Percentiles rank a stretch among this genome's conserved stretches.
Evolutionary conservation across 208 protist species (phyloP).

Genomic region (Sergeia podlipaevii): DNA sequence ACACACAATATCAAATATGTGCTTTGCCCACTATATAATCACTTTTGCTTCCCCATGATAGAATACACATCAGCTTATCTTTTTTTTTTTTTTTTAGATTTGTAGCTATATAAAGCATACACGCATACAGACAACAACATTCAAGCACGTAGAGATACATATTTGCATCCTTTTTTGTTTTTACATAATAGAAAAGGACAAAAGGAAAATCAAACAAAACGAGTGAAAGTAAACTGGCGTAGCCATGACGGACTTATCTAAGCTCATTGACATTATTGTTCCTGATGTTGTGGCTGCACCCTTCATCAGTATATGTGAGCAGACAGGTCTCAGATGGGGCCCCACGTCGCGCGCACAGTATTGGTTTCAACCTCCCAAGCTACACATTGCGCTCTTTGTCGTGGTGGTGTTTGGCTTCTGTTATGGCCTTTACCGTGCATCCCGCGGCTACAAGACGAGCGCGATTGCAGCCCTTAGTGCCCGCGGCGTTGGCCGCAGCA

Average conservation of each 20-base stretch:
- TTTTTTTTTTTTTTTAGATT: no score
- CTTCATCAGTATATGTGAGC: constrained; percentile 20
- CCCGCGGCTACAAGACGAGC: constrained; percentile 18
- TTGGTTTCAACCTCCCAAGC: constrained; percentile 65
- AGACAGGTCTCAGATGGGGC: constrained; percentile 57
- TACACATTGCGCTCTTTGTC: constrained; percentile 50
- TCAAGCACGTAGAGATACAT: no score
- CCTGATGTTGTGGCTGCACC: constrained; percentile 27
- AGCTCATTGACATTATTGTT: constrained; percentile 27
- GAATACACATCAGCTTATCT: no score
- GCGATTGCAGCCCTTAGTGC: constrained; percentile 11
- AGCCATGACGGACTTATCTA: constrained; percentile 9
- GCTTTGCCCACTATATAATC: no score
- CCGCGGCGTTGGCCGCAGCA: constrained; percentile 14
- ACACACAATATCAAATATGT: no score
- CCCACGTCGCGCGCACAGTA: constrained; percentile 28
- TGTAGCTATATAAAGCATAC: no score
- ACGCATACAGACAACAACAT: no score
- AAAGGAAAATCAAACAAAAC: no score
- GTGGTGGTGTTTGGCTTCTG: constrained; percentile 25
- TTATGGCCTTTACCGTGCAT: constrained; percentile 20
- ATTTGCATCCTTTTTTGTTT: no score
- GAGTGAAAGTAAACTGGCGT: no score
- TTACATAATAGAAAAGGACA: no score
- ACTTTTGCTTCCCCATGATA: no score